Evolutionary conservation across 495 filamentous ascomycete species (phyloP), one percentile per base, ranked within the genome.

Genomic region (Lophiostoma macrostomum): DNA sequence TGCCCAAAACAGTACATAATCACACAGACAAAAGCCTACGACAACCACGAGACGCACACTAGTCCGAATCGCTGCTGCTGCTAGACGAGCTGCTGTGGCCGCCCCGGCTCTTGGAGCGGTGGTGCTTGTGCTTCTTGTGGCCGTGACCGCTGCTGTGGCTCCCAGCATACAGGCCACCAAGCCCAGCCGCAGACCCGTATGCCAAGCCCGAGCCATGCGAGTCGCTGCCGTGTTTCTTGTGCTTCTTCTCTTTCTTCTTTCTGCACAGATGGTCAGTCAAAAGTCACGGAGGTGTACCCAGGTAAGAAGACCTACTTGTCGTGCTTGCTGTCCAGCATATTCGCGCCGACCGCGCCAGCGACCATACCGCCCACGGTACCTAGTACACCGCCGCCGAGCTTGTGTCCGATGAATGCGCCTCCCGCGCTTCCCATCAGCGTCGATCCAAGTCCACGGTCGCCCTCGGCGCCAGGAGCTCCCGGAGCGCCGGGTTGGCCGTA

Each of bases 341-440:
- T 83, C 14, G 80, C 80, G 0, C 76, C 80, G 1, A 81, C 67
- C 0, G 80, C 80, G 0, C 81, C 81, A 1, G 74, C 77, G 0
- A 78, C 72, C 6, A 71, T 58, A 0, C 79, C 81, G 0, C 73
- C 63, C 1, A 78, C 45, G 6, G 77, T 79, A 6, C 74, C 77
- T 5, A 83, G 53, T 5, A 68, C 63, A 8, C 71, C 71, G 0
- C 78, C 76, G 14, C 75, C 75, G 12, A 69, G 54, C 56, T 76
- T 64, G 31, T 80, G 68, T 0, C 76, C 80, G 0, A 79, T 31
- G 22, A 79, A 74, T 0, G 72, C 79, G 28, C 79, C 80, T 1
- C 67, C 73, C 0, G 73, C 76, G 19, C 78, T 74, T 11, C 80
- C 81, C 0, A 76, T 44, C 0, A 82, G 63, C 0, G 80, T 82